These are phyloP conservation scores for Dactylellina sp. DNA, from an alignment of 2,329 filamentous ascomycete species.

Conservation along the genomic window DNA sequence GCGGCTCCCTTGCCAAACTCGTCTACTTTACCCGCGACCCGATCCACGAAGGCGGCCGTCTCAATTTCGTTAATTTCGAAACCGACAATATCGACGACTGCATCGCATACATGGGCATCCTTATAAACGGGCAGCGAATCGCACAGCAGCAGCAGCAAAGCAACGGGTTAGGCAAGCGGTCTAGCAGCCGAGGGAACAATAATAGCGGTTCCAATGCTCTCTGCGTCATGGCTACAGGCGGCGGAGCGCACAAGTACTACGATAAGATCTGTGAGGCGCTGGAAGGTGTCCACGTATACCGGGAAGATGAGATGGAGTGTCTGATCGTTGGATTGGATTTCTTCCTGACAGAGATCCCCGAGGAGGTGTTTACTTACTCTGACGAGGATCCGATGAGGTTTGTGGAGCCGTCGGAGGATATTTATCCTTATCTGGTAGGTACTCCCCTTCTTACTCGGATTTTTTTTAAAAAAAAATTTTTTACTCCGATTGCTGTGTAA, in stretches of 20 bases:
- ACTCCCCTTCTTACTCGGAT: neutral
- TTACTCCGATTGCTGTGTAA: neutral
- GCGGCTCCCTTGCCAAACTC: slow-evolving; percentile 92
- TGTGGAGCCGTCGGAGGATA: slow-evolving; percentile 78
- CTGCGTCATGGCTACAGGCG: slow-evolving; percentile 94
- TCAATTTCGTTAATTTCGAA: slow-evolving; percentile 97
- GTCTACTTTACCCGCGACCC: slow-evolving; percentile 96
- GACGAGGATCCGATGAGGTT: slow-evolving; percentile 92
- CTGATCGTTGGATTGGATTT: slow-evolving; percentile 80
- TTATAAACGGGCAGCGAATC: slow-evolving; percentile 84
- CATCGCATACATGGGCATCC: slow-evolving; percentile 83
- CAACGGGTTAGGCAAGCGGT: neutral
- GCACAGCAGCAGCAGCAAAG: slow-evolving; percentile 61
- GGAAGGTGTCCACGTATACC: slow-evolving; percentile 81
- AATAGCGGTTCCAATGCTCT: slow-evolving; percentile 77
- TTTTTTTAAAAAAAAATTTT: too few relatives aligned
- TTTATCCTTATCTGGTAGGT: slow-evolving; percentile 84
- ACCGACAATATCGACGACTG: slow-evolving; percentile 94
- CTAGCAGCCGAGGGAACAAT: slow-evolving; percentile 67
- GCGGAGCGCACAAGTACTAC: slow-evolving; percentile 96
- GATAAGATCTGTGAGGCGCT: slow-evolving; percentile 86
- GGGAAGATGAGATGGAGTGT: slow-evolving; percentile 99
- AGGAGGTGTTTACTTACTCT: slow-evolving; percentile 96
- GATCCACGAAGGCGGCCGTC: slow-evolving; percentile 76
- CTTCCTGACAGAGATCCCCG: slow-evolving; percentile 81